Conservation (phyloP, 495 filamentous ascomycete species). For the Cladorrhinum samala region DNA sequence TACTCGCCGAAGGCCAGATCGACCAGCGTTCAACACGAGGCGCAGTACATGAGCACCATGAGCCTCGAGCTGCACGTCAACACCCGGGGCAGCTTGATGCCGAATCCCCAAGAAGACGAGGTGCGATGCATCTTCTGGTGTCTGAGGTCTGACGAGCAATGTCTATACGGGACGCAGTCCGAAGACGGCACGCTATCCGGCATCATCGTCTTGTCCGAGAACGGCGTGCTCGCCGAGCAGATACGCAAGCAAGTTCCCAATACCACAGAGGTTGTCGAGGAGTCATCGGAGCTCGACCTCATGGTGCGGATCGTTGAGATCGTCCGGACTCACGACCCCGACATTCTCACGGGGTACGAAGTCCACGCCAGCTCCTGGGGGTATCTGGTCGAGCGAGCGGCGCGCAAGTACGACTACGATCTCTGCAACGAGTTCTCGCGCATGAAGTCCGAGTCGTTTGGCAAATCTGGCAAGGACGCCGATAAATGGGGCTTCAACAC, state of each 20-base stretch:
- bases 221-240: slow-evolving; percentile 45
- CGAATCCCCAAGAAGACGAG: slow-evolving; percentile 86
- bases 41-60: slow-evolving; percentile 95
- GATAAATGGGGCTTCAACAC: slow-evolving; percentile 92
- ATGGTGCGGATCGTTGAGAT: slow-evolving; percentile 79
- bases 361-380: slow-evolving; percentile 93
- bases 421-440: slow-evolving; percentile 86
- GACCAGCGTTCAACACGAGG: slow-evolving; percentile 74
- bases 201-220: slow-evolving; percentile 57
- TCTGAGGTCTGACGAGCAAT: slow-evolving; percentile 62
- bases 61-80: slow-evolving; percentile 94
- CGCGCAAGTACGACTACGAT: slow-evolving; percentile 80
- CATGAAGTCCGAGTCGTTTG: slow-evolving; percentile 73
- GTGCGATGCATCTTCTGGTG: slow-evolving; percentile 91
- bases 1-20: slow-evolving; percentile 74
- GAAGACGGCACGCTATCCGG: slow-evolving; percentile 48
- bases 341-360: slow-evolving; percentile 93
- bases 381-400: slow-evolving; percentile 85
- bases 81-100: slow-evolving; percentile 69
- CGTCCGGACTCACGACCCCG: slow-evolving; percentile 78
- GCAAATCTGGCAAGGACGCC: slow-evolving; percentile 75
- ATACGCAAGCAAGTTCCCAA: slow-evolving; percentile 36
- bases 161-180: slow-evolving; percentile 12
- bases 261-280: slow-evolving; percentile 59
- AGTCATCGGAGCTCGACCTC: slow-evolving; percentile 74